A percentile compares a stretch with the other conserved stretches of the same genome.
Evolutionary conservation across 1,284 basidiomycete species (phyloP).

Genomic region (Testicularia cyperi): DNA sequence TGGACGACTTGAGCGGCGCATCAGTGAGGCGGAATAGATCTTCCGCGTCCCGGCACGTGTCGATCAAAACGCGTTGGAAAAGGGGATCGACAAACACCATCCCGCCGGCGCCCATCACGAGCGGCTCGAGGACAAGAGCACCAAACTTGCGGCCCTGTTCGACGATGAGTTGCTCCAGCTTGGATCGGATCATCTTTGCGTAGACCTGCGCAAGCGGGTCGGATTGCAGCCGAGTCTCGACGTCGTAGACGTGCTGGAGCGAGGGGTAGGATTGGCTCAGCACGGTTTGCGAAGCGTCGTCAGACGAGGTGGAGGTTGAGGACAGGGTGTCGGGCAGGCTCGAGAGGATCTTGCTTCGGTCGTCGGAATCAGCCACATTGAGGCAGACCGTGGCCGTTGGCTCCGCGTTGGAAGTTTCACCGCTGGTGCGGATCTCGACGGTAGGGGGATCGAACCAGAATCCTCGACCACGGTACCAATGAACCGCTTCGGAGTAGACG

Average conservation of each 20-base stretch:
- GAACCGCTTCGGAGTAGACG: constrained; percentile 78
- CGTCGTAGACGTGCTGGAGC: constrained; percentile 73
- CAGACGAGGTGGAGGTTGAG: too few species aligned
- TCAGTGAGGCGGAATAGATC: constrained; percentile 62
- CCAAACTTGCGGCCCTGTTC: constrained; percentile 62
- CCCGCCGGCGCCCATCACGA: constrained; percentile 91
- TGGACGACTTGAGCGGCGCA: constrained; percentile 23
- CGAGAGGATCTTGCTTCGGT: constrained; percentile 1
- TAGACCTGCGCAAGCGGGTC: constrained; percentile 69
- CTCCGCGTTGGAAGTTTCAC: not conserved
- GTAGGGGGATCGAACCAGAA: constrained; percentile 88
- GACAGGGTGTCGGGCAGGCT: not conserved
- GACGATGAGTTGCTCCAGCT: constrained; percentile 65
- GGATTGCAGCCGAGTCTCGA: constrained; percentile 68
- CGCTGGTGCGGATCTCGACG: constrained; percentile 66
- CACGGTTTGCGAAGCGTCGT: too few species aligned
- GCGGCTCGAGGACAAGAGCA: constrained; percentile 84
- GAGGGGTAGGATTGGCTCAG: constrained; percentile 61
- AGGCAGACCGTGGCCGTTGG: constrained; percentile 11
- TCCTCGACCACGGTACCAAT: constrained; percentile 92
- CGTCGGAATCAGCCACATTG: constrained; percentile 1
- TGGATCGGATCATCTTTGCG: constrained; percentile 66
- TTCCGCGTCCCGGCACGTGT: constrained; percentile 70
- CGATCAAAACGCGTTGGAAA: constrained; percentile 85
- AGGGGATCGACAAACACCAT: constrained; percentile 98